Evolutionary conservation across 257 asterid genomes (phyloP).

Genomic region (Linderniella brevidens): DNA sequence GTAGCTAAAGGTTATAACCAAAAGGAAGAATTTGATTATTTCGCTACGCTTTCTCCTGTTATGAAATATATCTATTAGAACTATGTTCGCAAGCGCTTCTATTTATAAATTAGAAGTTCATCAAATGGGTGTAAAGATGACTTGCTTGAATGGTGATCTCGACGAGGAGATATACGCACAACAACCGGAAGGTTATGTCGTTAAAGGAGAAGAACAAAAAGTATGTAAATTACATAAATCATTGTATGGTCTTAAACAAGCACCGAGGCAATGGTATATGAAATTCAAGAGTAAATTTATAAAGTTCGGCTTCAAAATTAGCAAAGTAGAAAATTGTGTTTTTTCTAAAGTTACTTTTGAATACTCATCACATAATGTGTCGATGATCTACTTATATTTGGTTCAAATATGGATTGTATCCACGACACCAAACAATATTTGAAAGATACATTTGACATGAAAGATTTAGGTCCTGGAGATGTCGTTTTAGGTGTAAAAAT

Average conservation of each 20-base stretch:
- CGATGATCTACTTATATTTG: neutral
- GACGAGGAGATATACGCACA: neutral
- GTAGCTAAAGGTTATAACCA: neutral
- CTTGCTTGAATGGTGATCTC: neutral
- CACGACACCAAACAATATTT: neutral
- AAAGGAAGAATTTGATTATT: constrained; percentile 1
- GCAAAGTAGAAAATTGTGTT: constrained; percentile 1
- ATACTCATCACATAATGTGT: neutral
- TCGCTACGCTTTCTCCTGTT: neutral
- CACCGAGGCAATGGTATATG: neutral
- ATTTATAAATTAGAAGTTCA: constrained; percentile 3
- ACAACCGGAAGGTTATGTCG: neutral
- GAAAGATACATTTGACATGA: neutral
- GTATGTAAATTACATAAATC: neutral
- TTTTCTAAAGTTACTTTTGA: neutral
- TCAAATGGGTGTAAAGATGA: neutral
- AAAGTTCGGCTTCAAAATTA: constrained; percentile 2
- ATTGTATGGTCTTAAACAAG: constrained; percentile 3
- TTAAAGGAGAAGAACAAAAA: neutral
- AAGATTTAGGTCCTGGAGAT: neutral
- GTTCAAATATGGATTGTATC: neutral
- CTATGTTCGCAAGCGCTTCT: neutral
- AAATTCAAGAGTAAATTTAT: constrained; percentile 1
- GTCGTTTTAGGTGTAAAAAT: neutral
- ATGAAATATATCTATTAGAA: neutral